Evolutionary conservation across 208 protist species (phyloP).

Genomic region (Angomonas ambiguus): DNA sequence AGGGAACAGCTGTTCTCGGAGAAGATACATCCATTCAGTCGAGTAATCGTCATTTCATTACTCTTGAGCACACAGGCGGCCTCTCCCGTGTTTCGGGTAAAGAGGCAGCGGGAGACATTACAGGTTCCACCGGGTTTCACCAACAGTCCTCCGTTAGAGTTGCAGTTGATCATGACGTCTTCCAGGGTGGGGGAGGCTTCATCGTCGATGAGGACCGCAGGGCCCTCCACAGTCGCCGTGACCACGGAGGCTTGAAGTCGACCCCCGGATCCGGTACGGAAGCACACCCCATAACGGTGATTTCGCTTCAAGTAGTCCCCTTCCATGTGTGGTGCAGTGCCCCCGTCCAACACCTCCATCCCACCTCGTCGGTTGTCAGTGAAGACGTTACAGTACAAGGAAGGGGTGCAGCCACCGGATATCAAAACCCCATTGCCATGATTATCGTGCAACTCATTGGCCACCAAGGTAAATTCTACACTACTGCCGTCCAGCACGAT

Average conservation of each 20-base stretch:
- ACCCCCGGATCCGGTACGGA: slow-evolving; percentile 14
- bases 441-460: slow-evolving; percentile 21
- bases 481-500: slow-evolving; percentile 17
- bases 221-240: slow-evolving; percentile 16
- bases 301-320: slow-evolving; percentile 30
- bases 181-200: slow-evolving; percentile 14
- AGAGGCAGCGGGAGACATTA: slow-evolving; percentile 10
- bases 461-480: slow-evolving; percentile 9
- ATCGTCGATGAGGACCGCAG: slow-evolving; percentile 20
- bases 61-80: not conserved
- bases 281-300: slow-evolving; percentile 12
- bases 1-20: slow-evolving; percentile 23
- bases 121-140: slow-evolving; percentile 19
- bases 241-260: slow-evolving; percentile 14
- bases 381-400: slow-evolving; percentile 16
- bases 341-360: slow-evolving; percentile 7
- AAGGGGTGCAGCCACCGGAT: not conserved
- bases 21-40: slow-evolving; percentile 19
- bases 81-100: slow-evolving; percentile 1
- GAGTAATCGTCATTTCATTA: not conserved
- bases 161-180: slow-evolving; percentile 15
- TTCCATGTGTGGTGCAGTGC: slow-evolving; percentile 16
- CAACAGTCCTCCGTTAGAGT: slow-evolving; percentile 18
- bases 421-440: slow-evolving; percentile 15
- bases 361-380: slow-evolving; percentile 15